phyloP scores from a whole-genome alignment of 176 grass and related monocot species.

The Dendrocalamus sinicus region DNA sequence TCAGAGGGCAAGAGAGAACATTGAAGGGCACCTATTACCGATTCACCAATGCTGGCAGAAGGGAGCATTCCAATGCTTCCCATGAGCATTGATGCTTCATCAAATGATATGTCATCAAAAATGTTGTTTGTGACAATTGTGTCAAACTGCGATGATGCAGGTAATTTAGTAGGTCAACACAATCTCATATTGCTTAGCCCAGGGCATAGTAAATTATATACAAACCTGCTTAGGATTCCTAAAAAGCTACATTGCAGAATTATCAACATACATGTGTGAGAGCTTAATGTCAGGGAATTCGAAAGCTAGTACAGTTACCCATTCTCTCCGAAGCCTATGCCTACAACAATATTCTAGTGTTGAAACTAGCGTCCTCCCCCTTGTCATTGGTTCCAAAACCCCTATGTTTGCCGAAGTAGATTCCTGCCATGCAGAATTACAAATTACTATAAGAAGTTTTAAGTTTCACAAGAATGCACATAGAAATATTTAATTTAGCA shows the following conservation, averaged over 20 bases:
- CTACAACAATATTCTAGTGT: slow-evolving; percentile 75
- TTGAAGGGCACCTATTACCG: slow-evolving; percentile 43
- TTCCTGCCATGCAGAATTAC: slow-evolving; percentile 38
- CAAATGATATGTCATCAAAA: slow-evolving; percentile 94
- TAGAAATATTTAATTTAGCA: not conserved
- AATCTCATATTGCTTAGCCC: not conserved
- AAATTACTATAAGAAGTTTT: not conserved
- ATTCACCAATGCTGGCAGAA: slow-evolving; percentile 87
- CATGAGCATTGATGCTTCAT: slow-evolving; percentile 98
- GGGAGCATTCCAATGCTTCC: slow-evolving; percentile 99
- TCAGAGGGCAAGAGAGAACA: not conserved
- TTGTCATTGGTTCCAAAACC: slow-evolving; percentile 86
- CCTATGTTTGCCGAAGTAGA: slow-evolving; percentile 87
- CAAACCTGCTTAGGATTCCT: slow-evolving; percentile 92
- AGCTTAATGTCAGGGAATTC: slow-evolving; percentile 78
- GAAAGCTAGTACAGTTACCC: slow-evolving; percentile 63
- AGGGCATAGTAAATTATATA: not conserved
- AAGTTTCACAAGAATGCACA: not conserved
- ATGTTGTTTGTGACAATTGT: slow-evolving; percentile 97
- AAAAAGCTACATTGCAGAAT: slow-evolving; percentile 96
- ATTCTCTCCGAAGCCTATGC: slow-evolving; percentile 95
- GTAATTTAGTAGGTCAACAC: slow-evolving; percentile 36
- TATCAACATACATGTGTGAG: slow-evolving; percentile 98
- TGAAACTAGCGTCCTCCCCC: slow-evolving; percentile 84
- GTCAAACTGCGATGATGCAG: slow-evolving; percentile 72